Conservation (phyloP, 176 grass and related monocot species). For the Alopecurus myosuroides region DNA sequence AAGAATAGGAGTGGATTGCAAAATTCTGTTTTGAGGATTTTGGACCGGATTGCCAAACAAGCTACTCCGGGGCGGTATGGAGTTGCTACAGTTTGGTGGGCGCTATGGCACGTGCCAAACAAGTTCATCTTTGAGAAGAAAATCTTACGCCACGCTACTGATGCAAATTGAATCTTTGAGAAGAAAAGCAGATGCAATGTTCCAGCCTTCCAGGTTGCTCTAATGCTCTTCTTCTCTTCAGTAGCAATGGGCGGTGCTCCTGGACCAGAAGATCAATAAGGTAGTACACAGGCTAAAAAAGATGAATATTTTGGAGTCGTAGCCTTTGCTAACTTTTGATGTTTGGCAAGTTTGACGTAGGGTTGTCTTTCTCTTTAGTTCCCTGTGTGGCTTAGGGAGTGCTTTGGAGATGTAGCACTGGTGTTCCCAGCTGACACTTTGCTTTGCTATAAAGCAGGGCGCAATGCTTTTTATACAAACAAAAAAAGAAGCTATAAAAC, state of each 20-base stretch:
- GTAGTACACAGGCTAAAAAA: neutral
- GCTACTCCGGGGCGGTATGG: neutral
- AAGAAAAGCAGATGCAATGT: neutral
- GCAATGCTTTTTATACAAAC: neutral
- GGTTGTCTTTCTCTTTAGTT: neutral
- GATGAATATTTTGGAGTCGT: neutral
- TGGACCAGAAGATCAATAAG: too few species aligned
- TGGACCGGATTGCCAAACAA: neutral
- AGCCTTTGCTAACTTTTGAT: neutral
- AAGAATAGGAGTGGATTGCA: too few species aligned
- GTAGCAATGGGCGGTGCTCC: too few species aligned
- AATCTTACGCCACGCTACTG: neutral
- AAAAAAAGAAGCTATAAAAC: neutral
- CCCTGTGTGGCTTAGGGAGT: neutral
- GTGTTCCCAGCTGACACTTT: neutral
- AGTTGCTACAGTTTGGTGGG: neutral
- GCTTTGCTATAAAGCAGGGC: neutral
- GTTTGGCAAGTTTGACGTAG: neutral
- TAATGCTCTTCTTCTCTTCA: too few species aligned
- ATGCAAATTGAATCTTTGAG: neutral
- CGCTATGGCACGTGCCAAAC: neutral
- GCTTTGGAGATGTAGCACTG: neutral
- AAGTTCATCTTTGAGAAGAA: neutral
- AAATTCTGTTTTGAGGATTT: too few species aligned
- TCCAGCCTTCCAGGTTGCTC: too few species aligned